These are phyloP conservation scores for Talaromyces wortmannii DNA, from an alignment of 495 filamentous ascomycete species.

Conservation along the genomic window DNA sequence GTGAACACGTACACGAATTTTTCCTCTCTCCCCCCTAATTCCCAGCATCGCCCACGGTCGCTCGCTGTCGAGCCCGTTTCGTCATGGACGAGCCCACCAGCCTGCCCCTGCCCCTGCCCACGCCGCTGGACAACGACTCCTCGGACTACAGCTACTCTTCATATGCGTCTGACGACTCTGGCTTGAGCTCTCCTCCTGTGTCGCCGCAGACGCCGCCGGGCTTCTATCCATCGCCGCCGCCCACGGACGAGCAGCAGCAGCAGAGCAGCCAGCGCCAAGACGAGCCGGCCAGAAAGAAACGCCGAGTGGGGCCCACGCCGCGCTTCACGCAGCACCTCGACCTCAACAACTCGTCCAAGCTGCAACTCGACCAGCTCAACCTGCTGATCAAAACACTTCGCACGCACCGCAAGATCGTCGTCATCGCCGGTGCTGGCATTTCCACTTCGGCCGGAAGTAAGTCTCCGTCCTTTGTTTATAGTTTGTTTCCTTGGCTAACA, in stretches of 20 bases:
- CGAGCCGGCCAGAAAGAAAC: constrained; percentile 68
- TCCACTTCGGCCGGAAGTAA: constrained; percentile 93
- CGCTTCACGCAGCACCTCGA: constrained; percentile 74
- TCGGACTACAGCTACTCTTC: constrained; percentile 14
- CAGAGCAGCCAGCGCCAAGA: constrained; percentile 26
- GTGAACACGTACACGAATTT: background rate
- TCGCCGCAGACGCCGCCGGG: constrained; percentile 54
- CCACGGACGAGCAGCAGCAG: constrained; percentile 37
- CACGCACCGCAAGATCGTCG: constrained; percentile 90
- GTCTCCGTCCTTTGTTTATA: constrained; percentile 22
- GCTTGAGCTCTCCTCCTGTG: constrained; percentile 46
- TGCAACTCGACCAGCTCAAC: constrained; percentile 53
- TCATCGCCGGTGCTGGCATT: constrained; percentile 93
- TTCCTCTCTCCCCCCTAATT: constrained; percentile 2
- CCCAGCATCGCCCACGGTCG: background rate
- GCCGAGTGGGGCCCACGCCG: constrained; percentile 59
- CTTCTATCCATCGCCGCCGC: constrained; percentile 48
- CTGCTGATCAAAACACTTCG: constrained; percentile 69
- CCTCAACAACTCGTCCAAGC: constrained; percentile 42
- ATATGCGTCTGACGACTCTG: constrained; percentile 34
- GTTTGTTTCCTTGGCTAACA: background rate
- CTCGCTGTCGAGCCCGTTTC: background rate
- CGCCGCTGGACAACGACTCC: constrained; percentile 32
- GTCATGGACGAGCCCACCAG: constrained; percentile 1
- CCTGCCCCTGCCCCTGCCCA: constrained; percentile 1